phyloP scores from a whole-genome alignment of 1,139 yeast genomes.

The Candida sp. region DNA sequence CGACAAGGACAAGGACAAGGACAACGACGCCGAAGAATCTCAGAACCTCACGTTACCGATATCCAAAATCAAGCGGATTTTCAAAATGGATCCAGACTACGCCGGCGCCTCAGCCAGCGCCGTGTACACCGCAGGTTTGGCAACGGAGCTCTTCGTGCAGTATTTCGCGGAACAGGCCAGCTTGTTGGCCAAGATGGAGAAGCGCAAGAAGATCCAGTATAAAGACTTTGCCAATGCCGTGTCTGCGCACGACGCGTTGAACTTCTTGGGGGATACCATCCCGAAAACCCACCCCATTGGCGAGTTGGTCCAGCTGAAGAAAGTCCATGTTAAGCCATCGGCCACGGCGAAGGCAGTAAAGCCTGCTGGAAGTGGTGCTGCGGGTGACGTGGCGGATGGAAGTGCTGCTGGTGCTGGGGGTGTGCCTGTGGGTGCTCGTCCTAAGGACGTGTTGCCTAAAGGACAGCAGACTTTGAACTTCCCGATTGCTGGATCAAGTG shows the following conservation, averaged over 20 bases:
- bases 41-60: constrained; percentile 57
- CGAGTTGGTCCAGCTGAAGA: constrained; percentile 51
- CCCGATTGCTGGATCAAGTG: constrained; percentile 14
- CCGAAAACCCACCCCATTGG: constrained; percentile 65
- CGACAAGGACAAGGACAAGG: constrained; percentile 10
- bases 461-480: constrained; percentile 44
- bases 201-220: constrained; percentile 73
- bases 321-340: constrained; percentile 34
- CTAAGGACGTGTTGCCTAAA: constrained; percentile 25
- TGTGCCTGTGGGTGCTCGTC: constrained; percentile 8
- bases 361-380: constrained; percentile 8
- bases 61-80: constrained; percentile 80
- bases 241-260: constrained; percentile 63
- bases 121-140: constrained; percentile 82
- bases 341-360: constrained; percentile 2
- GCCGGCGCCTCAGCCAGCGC: constrained; percentile 78
- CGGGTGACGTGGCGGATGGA: constrained; percentile 9
- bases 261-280: constrained; percentile 69
- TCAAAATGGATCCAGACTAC: constrained; percentile 87
- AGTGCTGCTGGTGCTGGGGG: not conserved
- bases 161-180: constrained; percentile 83
- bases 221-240: constrained; percentile 81
- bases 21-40: not conserved
- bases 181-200: constrained; percentile 67
- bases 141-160: constrained; percentile 86